Percentiles rank a stretch among this genome's conserved stretches.
Conservation (phyloP, 2,329 filamentous ascomycete genomes). For the Botryotinia narcissicola region DNA sequence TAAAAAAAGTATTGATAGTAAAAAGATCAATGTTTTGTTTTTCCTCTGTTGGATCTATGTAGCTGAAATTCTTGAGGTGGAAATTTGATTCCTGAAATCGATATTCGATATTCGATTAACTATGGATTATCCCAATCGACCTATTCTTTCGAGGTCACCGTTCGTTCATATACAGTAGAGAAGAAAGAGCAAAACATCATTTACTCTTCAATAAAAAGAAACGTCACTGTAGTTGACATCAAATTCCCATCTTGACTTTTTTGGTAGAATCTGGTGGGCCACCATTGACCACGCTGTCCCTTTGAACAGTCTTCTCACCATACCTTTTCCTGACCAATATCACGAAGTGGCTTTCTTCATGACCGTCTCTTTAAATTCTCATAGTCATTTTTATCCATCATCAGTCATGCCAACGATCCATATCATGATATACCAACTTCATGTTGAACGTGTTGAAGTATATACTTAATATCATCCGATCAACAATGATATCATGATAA, state of each 20-base stretch:
- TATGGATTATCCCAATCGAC: not conserved
- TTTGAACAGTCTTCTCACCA: not conserved
- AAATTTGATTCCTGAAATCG: not conserved
- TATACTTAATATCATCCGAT: not conserved
- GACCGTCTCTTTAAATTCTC: not conserved
- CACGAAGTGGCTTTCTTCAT: not conserved
- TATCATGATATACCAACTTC: not conserved
- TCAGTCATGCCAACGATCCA: not conserved
- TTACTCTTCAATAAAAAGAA: not conserved
- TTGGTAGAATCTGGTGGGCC: not conserved
- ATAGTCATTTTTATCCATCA: not conserved
- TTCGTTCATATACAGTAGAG: not conserved
- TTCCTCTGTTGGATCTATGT: not conserved
- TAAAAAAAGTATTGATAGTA: not conserved
- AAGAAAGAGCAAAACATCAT: not conserved
- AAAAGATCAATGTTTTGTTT: not conserved
- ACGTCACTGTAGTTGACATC: not conserved
- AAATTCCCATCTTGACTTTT: not conserved
- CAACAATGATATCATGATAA: not conserved
- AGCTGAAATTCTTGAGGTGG: not conserved
- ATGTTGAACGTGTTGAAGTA: not conserved
- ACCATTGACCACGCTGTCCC: not conserved
- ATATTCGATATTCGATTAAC: not conserved
- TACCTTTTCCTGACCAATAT: not conserved
- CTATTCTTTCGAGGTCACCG: not conserved